phyloP scores from a whole-genome alignment of 805 yeast genomes.

The Candida golubevii region DNA sequence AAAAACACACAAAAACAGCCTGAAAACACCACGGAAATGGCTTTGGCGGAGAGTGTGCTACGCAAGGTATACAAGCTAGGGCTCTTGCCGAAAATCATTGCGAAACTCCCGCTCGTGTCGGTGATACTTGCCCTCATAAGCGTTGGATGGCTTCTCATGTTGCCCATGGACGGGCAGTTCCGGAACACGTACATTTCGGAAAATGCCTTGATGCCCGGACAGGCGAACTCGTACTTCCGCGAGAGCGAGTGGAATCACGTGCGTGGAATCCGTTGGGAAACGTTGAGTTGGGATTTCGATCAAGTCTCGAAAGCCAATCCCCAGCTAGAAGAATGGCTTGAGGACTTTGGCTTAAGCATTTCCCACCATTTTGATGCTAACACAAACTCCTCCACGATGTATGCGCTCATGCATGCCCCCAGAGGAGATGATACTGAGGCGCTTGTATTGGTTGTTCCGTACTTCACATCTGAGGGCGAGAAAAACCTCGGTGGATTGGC shows the following conservation, averaged over 20 bases:
- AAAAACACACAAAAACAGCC: too few species aligned
- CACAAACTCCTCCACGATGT: slow-evolving; percentile 36
- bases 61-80: slow-evolving; percentile 39
- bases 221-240: slow-evolving; percentile 85
- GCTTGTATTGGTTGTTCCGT: slow-evolving; percentile 85
- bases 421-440: slow-evolving; percentile 96
- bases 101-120: slow-evolving; percentile 31
- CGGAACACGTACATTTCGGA: slow-evolving; percentile 86
- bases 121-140: slow-evolving; percentile 33
- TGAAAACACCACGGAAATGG: slow-evolving; percentile 23
- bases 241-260: slow-evolving; percentile 93
- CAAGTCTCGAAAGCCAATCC: slow-evolving; percentile 38
- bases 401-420: slow-evolving; percentile 87
- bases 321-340: slow-evolving; percentile 54
- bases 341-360: slow-evolving; percentile 69
- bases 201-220: slow-evolving; percentile 96
- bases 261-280: slow-evolving; percentile 73
- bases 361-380: slow-evolving; percentile 32
- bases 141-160: slow-evolving; percentile 44
- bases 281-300: slow-evolving; percentile 34
- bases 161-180: slow-evolving; percentile 80
- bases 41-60: slow-evolving; percentile 40
- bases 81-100: slow-evolving; percentile 33
- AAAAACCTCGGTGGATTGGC: slow-evolving; percentile 80
- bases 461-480: slow-evolving; percentile 63